Base-by-base conservation (phyloP, 371 early-diverging fungal species). In the Mortierella sp. region DNA sequence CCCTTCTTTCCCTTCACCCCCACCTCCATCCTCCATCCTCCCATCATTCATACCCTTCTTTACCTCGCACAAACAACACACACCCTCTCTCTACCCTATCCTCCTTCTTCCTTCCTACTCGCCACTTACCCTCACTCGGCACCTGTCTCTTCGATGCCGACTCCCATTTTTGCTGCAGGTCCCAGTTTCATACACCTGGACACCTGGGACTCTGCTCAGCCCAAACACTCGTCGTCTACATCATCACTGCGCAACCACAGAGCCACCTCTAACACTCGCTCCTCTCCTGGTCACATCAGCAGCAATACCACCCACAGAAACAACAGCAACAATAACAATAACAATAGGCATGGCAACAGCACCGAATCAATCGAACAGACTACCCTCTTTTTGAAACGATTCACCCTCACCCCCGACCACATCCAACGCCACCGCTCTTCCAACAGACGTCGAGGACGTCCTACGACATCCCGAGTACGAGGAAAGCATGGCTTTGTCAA, bases 171-270 rank as follows among this genome's bases (percentile, higher is more conserved):
- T 47, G 52, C 65, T 24, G 72, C 74, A 26, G 48, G 68, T 58
- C 83, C 78, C 26, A 78, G 74, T 66, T 77, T 75, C 70, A 72
- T 82, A 64, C 70, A 72, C 43, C 39, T 78, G 70, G 75, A 76
- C 43, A 41, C 34, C 10, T 44, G 44, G 47, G 63, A 43, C 37
- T 14, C 24, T n/a, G 24, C 64, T 22, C 11, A 48, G 4, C 13
- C 22, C 13, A 39, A 72, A 65, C 26, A 34, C 9, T 37, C 61
- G 34, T 61, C 61, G 37, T 14, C 37, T 45, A 31, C 47, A 8
- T 9, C 26, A 11, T 55, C 55, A 55, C 16, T 55, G 55, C 31
- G 31, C 34, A 55, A 16, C 55, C 55, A 55, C 19, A 55, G 34
- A 55, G 16, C 34, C 34, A 50, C 22, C 50, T 4, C 53, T 10